Conservation (phyloP, 768 basidiomycete genomes). For the Brasilioporus rufonigricans region DNA sequence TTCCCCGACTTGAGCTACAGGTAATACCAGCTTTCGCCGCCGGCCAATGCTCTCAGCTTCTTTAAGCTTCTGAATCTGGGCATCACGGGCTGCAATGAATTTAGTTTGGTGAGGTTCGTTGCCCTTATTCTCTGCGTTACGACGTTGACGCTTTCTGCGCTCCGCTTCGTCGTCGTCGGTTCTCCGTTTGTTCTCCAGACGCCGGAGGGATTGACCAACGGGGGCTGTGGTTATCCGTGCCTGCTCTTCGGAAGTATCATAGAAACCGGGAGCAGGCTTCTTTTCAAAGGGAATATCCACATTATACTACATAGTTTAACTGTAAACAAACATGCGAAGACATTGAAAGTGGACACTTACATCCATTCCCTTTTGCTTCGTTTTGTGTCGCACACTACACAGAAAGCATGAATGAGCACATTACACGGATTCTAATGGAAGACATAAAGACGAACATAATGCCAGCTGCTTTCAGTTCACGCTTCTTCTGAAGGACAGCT, state of each 20-base stretch:
- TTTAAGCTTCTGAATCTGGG: constrained; percentile 96
- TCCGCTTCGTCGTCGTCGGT: constrained; percentile 93
- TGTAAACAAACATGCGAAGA: not conserved
- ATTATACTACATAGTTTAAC: constrained; percentile 66
- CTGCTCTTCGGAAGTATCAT: constrained; percentile 94
- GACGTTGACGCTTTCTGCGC: constrained; percentile 83
- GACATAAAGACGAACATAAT: constrained; percentile 67
- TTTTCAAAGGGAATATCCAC: constrained; percentile 99
- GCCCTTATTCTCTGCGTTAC: constrained; percentile 59
- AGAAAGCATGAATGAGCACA: constrained; percentile 1
- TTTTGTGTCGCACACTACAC: constrained; percentile 83
- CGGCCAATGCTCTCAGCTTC: constrained; percentile 95
- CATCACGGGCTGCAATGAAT: constrained; percentile 95
- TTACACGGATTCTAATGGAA: not conserved
- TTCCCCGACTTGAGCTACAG: constrained; percentile 91
- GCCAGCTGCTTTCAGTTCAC: constrained; percentile 96
- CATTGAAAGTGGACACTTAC: constrained; percentile 42
- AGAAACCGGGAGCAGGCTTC: constrained; percentile 92
- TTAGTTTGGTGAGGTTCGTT: constrained; percentile 80
- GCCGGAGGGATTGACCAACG: constrained; percentile 84
- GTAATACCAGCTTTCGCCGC: constrained; percentile 79
- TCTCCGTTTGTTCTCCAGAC: constrained; percentile 95
- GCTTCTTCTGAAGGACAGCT: constrained; percentile 95
- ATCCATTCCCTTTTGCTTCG: constrained; percentile 98
- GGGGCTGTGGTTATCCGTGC: constrained; percentile 84